phyloP scores from a whole-genome alignment of 371 early-diverging fungal genomes.

The Basidiobolus meristosporus region DNA sequence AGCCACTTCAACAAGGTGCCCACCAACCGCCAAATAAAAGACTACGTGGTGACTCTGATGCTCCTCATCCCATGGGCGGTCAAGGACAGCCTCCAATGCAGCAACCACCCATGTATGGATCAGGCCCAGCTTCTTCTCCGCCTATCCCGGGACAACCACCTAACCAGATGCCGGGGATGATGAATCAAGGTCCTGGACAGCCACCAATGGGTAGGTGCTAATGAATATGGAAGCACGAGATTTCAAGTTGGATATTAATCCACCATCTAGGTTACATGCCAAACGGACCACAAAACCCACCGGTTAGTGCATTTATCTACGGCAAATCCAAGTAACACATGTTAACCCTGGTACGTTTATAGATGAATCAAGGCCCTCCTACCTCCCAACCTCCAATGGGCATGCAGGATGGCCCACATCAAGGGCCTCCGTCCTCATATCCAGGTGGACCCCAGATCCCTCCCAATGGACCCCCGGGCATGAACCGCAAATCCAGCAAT shows the following conservation, averaged over 20 bases:
- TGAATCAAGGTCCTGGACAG: not conserved
- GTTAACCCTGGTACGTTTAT: too few species aligned
- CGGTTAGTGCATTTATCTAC: not conserved
- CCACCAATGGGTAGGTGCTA: not conserved
- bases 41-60: conserved; percentile 1
- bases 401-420: conserved; percentile 2
- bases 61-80: not conserved
- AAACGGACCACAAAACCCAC: too few species aligned
- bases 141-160: conserved; percentile 4
- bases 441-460: not conserved
- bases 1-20: not conserved
- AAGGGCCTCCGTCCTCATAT: not conserved
- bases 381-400: not conserved
- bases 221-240: not conserved
- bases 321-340: too few species aligned
- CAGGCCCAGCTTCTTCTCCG: conserved; percentile 1
- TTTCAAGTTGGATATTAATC: not conserved
- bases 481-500: not conserved
- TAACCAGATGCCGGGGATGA: conserved; percentile 1
- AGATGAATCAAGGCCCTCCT: too few species aligned
- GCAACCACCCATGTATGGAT: conserved; percentile 1
- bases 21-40: conserved; percentile 1
- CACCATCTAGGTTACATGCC: too few species aligned
- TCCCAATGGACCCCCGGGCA: not conserved
- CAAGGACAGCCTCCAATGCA: conserved; percentile 4